These are phyloP conservation scores for Geotrichum fermentans DNA, from an alignment of 1,139 yeast species.

Conservation along the genomic window DNA sequence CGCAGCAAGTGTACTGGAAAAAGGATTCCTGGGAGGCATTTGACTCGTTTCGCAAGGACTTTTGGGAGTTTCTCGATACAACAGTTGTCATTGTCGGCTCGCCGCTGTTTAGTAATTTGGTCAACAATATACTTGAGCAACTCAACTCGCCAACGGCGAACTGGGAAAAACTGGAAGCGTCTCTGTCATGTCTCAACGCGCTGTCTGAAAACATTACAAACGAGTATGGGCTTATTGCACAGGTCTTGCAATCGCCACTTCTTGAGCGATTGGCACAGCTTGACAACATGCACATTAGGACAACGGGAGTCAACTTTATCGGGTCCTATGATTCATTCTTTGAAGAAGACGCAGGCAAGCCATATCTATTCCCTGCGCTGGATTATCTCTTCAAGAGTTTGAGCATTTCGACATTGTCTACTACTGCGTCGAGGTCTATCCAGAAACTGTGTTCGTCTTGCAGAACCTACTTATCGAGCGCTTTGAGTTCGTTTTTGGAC, in stretches of 20 bases:
- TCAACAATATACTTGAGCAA: constrained; percentile 40
- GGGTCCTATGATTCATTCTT: constrained; percentile 38
- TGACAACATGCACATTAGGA: constrained; percentile 29
- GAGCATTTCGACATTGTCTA: constrained; percentile 29
- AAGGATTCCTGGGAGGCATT: constrained; percentile 49
- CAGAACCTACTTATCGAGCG: constrained; percentile 29
- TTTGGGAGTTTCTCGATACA: constrained; percentile 68
- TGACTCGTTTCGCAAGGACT: constrained; percentile 60
- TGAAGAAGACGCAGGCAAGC: constrained; percentile 30
- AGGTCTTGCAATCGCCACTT: constrained; percentile 28
- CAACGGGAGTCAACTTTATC: constrained; percentile 37
- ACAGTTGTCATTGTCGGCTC: constrained; percentile 60
- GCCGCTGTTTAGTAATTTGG: constrained; percentile 50
- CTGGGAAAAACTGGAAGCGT: constrained; percentile 59
- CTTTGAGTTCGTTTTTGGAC: constrained; percentile 33
- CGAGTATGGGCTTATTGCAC: constrained; percentile 7
- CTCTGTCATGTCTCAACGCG: constrained; percentile 57
- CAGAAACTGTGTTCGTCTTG: constrained; percentile 38
- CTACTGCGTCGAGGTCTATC: constrained; percentile 38
- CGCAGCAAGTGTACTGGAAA: constrained; percentile 26
- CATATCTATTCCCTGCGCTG: constrained; percentile 31
- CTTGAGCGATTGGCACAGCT: constrained; percentile 33
- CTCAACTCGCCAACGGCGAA: constrained; percentile 21
- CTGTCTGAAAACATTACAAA: constrained; percentile 37
- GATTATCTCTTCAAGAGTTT: constrained; percentile 38